Base-by-base conservation (phyloP, 2,329 filamentous ascomycete species). In the Alternaria brassicae region DNA sequence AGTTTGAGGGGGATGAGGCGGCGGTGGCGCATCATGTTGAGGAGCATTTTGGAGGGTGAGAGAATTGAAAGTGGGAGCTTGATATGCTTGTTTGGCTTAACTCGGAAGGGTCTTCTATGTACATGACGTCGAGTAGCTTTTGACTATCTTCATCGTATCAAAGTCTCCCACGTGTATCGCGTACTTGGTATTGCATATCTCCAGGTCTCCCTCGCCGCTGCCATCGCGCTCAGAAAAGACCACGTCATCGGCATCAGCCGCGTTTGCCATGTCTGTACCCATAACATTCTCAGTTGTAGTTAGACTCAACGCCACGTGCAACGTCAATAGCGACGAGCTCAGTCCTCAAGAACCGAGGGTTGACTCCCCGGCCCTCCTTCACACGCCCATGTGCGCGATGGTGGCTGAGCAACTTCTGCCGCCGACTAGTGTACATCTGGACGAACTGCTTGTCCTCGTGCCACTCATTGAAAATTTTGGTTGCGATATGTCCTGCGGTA, bases 1-100 rank as follows among this genome's bases (percentile, higher is more conserved):
- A 70, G 0, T 92, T 91, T 72, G 83, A 89, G 65, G 89, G 89
- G 1, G 89, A 92, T 65, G 89, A 89, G 67, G 79, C 80, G 1
- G 89, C 89, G 8, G 88, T 92, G 9, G 85, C 85, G 9, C 83
- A 89, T 74, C 89, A 92, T 68, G 87, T 91, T 58, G 85, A 86
- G 25, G 73, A 69, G 3, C 87, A 89, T 71, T 88, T 89, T 65
- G 60, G 50, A 21, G 62, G 60, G 39, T 61, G 40, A 50, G 9
- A 12, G 5, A 21, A 15, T 21, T 19, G 44, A 6, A 15, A 32
- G 15, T 34, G 10, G 28, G 7, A 21, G 10, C 7, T 13, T 10
- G 17, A 7, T 19, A n/a, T 9, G n/a, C 28, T 17, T 36, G n/a
- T 12, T 4, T n/a, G n/a, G 13, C 6, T 17, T 30, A 32, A 5